phyloP scores from a whole-genome alignment of 352 stramenopile genomes.

The Phytophthora agathidicida region DNA sequence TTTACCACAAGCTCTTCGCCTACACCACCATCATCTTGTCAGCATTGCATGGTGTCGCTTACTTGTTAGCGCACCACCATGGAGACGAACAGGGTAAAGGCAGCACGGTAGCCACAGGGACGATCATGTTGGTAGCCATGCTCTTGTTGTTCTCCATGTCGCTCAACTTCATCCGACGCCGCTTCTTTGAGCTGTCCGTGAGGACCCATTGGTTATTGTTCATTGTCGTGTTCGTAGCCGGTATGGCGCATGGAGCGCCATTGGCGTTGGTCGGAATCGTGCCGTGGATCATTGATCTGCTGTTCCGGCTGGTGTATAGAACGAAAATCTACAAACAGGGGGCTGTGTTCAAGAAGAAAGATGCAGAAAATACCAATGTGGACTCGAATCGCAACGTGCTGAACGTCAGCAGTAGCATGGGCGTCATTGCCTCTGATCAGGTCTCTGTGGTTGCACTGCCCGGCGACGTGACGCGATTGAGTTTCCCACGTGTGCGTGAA shows the following conservation, averaged over 20 bases:
- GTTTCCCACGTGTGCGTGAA: slow-evolving; percentile 34
- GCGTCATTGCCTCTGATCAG: slow-evolving; percentile 23
- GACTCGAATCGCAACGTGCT: slow-evolving; percentile 8
- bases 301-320: slow-evolving; percentile 34
- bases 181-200: slow-evolving; percentile 56
- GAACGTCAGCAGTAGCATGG: slow-evolving; percentile 9
- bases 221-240: slow-evolving; percentile 35
- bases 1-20: slow-evolving; percentile 61
- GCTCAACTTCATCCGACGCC: slow-evolving; percentile 38
- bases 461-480: slow-evolving; percentile 33
- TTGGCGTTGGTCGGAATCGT: slow-evolving; percentile 38
- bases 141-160: slow-evolving; percentile 31
- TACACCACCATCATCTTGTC: slow-evolving; percentile 35
- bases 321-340: slow-evolving; percentile 21
- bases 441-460: slow-evolving; percentile 14
- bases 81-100: slow-evolving; percentile 14
- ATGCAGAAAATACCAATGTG: not conserved
- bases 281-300: slow-evolving; percentile 37
- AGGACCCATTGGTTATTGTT: slow-evolving; percentile 50
- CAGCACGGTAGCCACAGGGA: slow-evolving; percentile 10
- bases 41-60: slow-evolving; percentile 42
- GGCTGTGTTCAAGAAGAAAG: slow-evolving; percentile 14
- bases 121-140: slow-evolving; percentile 32
- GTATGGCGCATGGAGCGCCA: slow-evolving; percentile 36
- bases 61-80: slow-evolving; percentile 28